Evolutionary conservation across 129 eudicot genomes (phyloP).

Genomic region (Artemisia tridentata): DNA sequence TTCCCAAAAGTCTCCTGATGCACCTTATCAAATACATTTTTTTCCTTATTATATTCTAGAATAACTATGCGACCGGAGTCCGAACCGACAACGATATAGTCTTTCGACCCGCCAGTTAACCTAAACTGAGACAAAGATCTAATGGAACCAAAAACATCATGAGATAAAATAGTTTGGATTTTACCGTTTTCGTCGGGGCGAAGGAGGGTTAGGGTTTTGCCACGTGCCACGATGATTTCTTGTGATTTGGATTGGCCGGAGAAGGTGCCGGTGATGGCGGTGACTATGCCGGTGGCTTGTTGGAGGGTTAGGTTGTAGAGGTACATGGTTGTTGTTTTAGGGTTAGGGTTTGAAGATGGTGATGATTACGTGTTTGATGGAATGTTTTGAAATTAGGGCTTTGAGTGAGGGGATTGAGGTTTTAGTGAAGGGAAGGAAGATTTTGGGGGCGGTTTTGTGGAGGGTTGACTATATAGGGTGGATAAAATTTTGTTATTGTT

Average conservation of each 20-base stretch:
- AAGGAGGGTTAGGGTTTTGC: slow-evolving; percentile 78
- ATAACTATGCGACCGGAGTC: slow-evolving; percentile 46
- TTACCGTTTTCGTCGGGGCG: slow-evolving; percentile 99
- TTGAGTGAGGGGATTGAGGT: neutral
- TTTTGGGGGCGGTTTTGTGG: neutral
- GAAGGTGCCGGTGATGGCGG: slow-evolving; percentile 92
- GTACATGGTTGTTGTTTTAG: slow-evolving; percentile 20
- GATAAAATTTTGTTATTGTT: too few species aligned
- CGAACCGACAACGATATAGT: slow-evolving; percentile 63
- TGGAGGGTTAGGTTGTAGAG: slow-evolving; percentile 72
- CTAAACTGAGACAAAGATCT: slow-evolving; percentile 89
- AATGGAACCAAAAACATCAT: slow-evolving; percentile 80
- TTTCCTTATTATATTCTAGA: slow-evolving; percentile 80
- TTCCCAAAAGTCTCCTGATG: slow-evolving; percentile 97
- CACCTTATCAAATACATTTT: slow-evolving; percentile 71
- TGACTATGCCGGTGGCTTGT: slow-evolving; percentile 78
- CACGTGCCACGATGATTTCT: slow-evolving; percentile 92
- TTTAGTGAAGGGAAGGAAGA: neutral
- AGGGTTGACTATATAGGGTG: neutral
- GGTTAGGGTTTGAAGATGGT: slow-evolving; percentile 32
- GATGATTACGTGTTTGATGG: neutral
- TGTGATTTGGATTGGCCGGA: slow-evolving; percentile 78
- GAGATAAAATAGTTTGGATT: slow-evolving; percentile 85
- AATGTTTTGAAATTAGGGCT: slow-evolving; percentile 15
- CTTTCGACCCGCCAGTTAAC: slow-evolving; percentile 84